These are phyloP conservation scores for Saussurea involucrata DNA, from an alignment of 129 eudicot genomes.

Conservation along the genomic window DNA sequence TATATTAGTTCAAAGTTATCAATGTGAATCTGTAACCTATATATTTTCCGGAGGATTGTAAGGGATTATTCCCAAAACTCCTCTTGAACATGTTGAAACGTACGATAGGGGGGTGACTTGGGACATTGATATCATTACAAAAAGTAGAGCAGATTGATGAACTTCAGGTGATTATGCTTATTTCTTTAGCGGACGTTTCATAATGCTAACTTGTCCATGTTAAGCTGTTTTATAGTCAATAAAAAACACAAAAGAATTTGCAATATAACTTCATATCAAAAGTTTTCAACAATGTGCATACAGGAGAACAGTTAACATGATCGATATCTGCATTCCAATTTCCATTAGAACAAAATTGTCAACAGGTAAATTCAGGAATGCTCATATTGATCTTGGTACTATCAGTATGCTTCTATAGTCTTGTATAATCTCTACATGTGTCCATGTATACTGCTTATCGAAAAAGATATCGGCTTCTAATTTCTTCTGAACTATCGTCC, in stretches of 20 bases:
- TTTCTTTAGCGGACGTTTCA: background rate
- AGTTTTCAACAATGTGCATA: background rate
- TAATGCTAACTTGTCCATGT: background rate
- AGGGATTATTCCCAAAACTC: background rate
- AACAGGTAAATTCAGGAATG: slow-evolving; percentile 7
- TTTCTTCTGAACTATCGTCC: slow-evolving; percentile 25
- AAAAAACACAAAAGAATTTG: background rate
- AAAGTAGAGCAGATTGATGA: too few relatives aligned
- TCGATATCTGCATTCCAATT: slow-evolving; percentile 17
- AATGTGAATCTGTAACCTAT: background rate
- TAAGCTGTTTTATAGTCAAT: background rate
- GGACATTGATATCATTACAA: background rate
- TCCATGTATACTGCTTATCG: slow-evolving; percentile 2
- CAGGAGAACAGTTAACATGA: slow-evolving; percentile 7
- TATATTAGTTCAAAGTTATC: background rate
- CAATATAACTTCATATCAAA: background rate
- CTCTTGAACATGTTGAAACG: background rate
- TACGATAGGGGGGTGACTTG: background rate
- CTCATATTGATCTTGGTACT: slow-evolving; percentile 13
- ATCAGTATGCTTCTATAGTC: background rate
- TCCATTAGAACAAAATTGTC: background rate
- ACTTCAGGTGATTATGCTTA: background rate
- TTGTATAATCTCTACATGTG: slow-evolving; percentile 16
- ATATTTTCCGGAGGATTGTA: too few relatives aligned
- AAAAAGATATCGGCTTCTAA: background rate